These are phyloP conservation scores for Phyllosticta citrichinensis DNA, from an alignment of 2,329 filamentous ascomycete species.

Conservation along the genomic window DNA sequence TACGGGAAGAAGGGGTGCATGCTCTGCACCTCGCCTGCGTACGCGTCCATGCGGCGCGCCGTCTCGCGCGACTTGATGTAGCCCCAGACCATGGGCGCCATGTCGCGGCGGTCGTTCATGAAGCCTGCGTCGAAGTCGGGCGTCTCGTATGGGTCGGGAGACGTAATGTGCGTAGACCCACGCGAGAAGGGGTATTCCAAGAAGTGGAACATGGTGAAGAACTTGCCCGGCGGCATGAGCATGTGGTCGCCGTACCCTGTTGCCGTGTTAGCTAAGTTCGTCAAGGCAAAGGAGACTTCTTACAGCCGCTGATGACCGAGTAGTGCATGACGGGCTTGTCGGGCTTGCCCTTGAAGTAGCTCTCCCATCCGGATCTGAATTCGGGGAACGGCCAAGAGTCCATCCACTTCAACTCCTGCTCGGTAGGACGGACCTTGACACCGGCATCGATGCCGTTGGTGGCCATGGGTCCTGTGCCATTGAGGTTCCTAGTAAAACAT, in stretches of 20 bases:
- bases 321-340: conserved; percentile 87
- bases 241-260: conserved; percentile 40
- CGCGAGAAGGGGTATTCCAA: conserved; percentile 68
- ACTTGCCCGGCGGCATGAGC: conserved; percentile 62
- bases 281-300: background rate
- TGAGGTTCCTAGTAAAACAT: conserved; percentile 39
- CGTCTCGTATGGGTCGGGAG: conserved; percentile 60
- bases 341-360: conserved; percentile 74
- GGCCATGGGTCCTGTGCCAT: conserved; percentile 66
- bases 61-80: conserved; percentile 78
- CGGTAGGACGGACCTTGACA: conserved; percentile 64
- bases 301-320: conserved; percentile 51
- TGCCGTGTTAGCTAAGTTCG: background rate
- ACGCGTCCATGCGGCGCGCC: conserved; percentile 66
- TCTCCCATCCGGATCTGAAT: conserved; percentile 67
- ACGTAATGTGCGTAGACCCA: conserved; percentile 60
- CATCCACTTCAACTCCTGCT: conserved; percentile 57
- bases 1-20: conserved; percentile 64
- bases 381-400: conserved; percentile 64
- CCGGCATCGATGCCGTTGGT: conserved; percentile 75
- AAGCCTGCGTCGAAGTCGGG: conserved; percentile 75
- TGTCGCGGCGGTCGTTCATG: conserved; percentile 78
- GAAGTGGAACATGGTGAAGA: conserved; percentile 80
- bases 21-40: conserved; percentile 56
- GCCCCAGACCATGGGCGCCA: conserved; percentile 71